Conservation (phyloP, 768 basidiomycete species). For the Fomitopsis pulvina region DNA sequence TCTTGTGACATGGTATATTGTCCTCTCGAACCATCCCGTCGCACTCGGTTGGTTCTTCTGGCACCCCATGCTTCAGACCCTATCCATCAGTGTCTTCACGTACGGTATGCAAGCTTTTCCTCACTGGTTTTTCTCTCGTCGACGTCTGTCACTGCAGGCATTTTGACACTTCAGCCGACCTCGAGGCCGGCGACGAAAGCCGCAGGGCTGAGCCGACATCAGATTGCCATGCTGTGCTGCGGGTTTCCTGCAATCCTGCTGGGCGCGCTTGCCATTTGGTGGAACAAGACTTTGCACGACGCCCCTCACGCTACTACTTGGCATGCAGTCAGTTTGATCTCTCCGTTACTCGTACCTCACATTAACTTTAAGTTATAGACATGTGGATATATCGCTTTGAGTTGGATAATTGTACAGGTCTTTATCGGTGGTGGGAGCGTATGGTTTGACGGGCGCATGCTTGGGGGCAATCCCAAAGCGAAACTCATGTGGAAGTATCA, state of each 20-base stretch:
- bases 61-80: constrained; percentile 34
- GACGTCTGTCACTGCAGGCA: constrained; percentile 33
- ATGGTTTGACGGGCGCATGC: constrained; percentile 62
- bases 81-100: constrained; percentile 21
- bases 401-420: constrained; percentile 58
- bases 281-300: constrained; percentile 48
- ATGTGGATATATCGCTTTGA: constrained; percentile 51
- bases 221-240: constrained; percentile 47
- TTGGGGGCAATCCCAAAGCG: constrained; percentile 67
- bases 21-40: constrained; percentile 18
- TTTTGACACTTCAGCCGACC: constrained; percentile 72
- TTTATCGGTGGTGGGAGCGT: constrained; percentile 67
- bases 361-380: constrained; percentile 47
- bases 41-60: constrained; percentile 32
- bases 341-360: background rate
- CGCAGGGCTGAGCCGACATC: constrained; percentile 65
- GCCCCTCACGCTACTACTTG: constrained; percentile 61
- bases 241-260: constrained; percentile 52
- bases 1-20: constrained; percentile 20
- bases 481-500: constrained; percentile 84
- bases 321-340: constrained; percentile 55
- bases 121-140: background rate
- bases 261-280: constrained; percentile 56
- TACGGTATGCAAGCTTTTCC: constrained; percentile 35
- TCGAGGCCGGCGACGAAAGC: constrained; percentile 58